Base-by-base conservation (phyloP, 495 filamentous ascomycete genomes). In the Amphirosellinia nigrospora region DNA sequence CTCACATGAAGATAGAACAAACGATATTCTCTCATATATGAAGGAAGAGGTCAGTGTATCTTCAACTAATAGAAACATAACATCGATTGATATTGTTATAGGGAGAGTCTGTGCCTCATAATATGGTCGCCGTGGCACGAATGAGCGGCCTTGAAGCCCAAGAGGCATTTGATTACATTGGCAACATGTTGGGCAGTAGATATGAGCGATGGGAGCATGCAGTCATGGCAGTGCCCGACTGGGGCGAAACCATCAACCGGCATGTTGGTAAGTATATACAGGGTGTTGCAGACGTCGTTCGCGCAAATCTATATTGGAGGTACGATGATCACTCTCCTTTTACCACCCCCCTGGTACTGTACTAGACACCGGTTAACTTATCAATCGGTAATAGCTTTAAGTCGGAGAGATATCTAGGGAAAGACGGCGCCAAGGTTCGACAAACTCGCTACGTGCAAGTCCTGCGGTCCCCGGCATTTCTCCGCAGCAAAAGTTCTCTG, bases 251-350 rank as follows among this genome's bases (percentile, higher is more conserved):
- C 9, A 43, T 79, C 21, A 76, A 82, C 71, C 55, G 56, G 1
- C 66, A 80, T 16, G 76, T 81, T 4, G 74, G 74, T 66, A 68
- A 65, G 38, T 81, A 80, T 66, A 79, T 82, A 28, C 66, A 68
- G n/a, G 77, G 76, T 3, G 73, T 82, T 43, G 73, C 74, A 56
- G 71, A 75, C 53, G 68, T 79, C 32, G 73, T 77, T 5, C 64
- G 61, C 16, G 79, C 77, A 23, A 81, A 80, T 75, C 52, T 82
- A 32, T 66, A 80, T 56, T 82, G 79, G 79, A 82, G 79, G 79
- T 79, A n/a, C n/a, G 60, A 30, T 74, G 41, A 36, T 41, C 15
- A 52, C 11, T 41, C 38, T 9, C 38, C 8, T 9, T 10, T 13
- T 41, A 41, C 38, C 38, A 28, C 21, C 23, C 46, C 21, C 21